phyloP scores from a whole-genome alignment of 2,329 filamentous ascomycete genomes.

The Biscogniauxia marginata region DNA sequence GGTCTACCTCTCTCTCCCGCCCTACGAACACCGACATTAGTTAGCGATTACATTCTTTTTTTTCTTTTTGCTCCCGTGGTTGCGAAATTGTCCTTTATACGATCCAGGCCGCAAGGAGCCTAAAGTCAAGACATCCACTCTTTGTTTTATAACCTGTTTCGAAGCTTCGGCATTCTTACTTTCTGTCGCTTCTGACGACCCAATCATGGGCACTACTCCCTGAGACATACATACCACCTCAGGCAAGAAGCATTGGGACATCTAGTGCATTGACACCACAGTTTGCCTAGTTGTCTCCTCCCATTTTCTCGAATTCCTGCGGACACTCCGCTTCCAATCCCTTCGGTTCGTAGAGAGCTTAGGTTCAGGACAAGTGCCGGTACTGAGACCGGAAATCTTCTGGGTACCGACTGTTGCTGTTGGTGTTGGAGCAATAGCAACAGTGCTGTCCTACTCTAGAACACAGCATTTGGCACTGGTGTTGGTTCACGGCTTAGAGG shows the following conservation, averaged over 20 bases:
- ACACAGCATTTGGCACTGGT: neutral
- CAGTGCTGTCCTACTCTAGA: neutral
- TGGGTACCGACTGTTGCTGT: neutral
- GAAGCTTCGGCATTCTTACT: neutral
- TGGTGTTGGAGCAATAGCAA: neutral
- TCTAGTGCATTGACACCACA: constrained; percentile 13
- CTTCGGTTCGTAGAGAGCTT: constrained; percentile 3
- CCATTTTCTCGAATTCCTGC: constrained; percentile 1
- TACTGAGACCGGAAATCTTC: neutral
- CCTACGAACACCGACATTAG: neutral
- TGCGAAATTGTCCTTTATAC: neutral
- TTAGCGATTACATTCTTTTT: neutral
- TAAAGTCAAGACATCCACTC: neutral
- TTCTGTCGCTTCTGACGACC: constrained; percentile 5
- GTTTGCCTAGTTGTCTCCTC: constrained; percentile 2
- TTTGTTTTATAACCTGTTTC: neutral
- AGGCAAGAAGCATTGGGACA: constrained; percentile 19
- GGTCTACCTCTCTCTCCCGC: neutral
- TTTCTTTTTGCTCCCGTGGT: neutral
- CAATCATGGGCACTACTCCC: constrained; percentile 10
- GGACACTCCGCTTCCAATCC: constrained; percentile 3
- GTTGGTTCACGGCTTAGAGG: neutral
- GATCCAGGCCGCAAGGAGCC: neutral
- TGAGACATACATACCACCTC: constrained; percentile 20
- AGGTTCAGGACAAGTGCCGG: too few relatives aligned